Evolutionary conservation across 2,329 filamentous ascomycete genomes (phyloP).

Genomic region (Penicillium freii): DNA sequence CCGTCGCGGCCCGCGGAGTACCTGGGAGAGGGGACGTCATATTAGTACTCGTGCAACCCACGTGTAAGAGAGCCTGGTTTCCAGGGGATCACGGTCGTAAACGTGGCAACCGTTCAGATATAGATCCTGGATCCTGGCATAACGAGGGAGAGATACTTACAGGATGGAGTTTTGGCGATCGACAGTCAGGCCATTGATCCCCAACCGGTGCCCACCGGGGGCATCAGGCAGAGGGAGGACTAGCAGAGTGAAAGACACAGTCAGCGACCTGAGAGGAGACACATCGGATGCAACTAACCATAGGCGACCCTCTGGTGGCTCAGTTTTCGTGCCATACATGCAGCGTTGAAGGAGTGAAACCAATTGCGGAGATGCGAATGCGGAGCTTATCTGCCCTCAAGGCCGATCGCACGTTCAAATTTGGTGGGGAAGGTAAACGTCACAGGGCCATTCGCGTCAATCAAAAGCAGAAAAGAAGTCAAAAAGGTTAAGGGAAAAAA

Average conservation of each 20-base stretch:
- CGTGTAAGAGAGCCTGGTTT: constrained; percentile 1
- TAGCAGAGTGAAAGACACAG: constrained; percentile 31
- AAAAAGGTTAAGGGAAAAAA: background rate
- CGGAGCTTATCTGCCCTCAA: constrained; percentile 31
- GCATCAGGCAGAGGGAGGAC: constrained; percentile 72
- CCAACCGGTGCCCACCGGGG: constrained; percentile 82
- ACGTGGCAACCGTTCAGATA: background rate
- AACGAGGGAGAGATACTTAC: constrained; percentile 53
- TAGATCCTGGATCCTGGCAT: background rate
- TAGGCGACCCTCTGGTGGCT: constrained; percentile 68
- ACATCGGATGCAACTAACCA: constrained; percentile 47
- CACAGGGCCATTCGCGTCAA: constrained; percentile 10
- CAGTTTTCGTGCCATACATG: constrained; percentile 64
- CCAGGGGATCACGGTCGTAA: background rate
- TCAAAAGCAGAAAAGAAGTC: background rate
- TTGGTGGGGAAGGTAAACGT: constrained; percentile 23
- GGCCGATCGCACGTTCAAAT: constrained; percentile 25
- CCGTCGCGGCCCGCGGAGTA: constrained; percentile 96
- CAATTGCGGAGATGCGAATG: constrained; percentile 31
- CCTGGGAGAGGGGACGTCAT: constrained; percentile 47
- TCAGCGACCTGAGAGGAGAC: constrained; percentile 4
- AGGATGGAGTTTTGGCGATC: constrained; percentile 80
- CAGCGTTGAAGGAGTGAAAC: constrained; percentile 19
- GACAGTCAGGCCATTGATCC: constrained; percentile 90
- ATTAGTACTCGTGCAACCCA: constrained; percentile 23